Evolutionary conservation across 495 filamentous ascomycete genomes (phyloP), one percentile per base, ranked within the genome.

Genomic region (Xylaria sp.): DNA sequence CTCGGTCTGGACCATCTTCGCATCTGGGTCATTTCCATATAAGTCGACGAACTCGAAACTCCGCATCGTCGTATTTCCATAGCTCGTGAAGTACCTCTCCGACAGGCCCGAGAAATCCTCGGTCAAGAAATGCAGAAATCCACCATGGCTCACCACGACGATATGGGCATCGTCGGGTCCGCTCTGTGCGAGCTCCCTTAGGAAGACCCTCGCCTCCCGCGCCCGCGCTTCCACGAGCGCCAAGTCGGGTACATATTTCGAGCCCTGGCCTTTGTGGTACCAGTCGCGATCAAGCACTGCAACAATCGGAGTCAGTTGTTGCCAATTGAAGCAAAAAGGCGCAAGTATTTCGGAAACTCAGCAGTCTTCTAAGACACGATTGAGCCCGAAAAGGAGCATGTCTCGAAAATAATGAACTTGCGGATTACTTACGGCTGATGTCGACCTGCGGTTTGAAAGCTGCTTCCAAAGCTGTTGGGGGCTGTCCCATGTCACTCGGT

Each of bases 401-500:
- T 26, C 6, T 9, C n/a, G 37, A 41, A 62, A 11, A 15, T 0
- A 62, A 24, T 29, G 59, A 62, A 29, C 5, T 1, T 37, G 12
- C 37, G 5, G 43, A 43, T 41, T 17, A 67, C 64, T 55, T 19
- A 67, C 64, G 21, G n/a, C 35, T 29, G 48, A 83, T 73, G 48
- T 80, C 79, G 69, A 90, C 75, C 77, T 90, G 87, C 91, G 87
- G 17, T 3, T 44, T 12, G 26, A 62, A 77, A 79, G 66, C 19
- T 71, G 75, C 44, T 21, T 76, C 71, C 72, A 95, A 73, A 24
- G 75, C 77, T 6, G 75, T 71, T 5, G 81, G 78, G 5, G 85
- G 77, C 58, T 83, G 87, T 1, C 93, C 93, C 1, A 88, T 93
- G 76, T 95, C 91, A 80, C 92, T 93, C 0, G 91, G 86, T 24